These are phyloP conservation scores for Castanea crenata DNA, from an alignment of 306 rosid genomes.

Conservation along the genomic window DNA sequence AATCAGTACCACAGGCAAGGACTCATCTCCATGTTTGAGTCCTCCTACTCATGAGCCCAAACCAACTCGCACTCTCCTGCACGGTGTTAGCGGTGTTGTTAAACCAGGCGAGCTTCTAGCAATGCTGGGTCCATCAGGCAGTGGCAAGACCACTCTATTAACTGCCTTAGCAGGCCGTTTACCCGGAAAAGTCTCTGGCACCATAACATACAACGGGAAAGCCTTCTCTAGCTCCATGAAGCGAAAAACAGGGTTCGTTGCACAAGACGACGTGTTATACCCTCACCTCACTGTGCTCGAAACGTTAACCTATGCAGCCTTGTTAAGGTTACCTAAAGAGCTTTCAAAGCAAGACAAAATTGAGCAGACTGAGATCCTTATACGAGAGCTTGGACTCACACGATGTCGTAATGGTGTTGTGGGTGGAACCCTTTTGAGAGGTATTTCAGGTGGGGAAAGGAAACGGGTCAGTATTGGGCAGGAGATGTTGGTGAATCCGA, in stretches of 20 bases:
- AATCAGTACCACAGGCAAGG: slow-evolving; percentile 20
- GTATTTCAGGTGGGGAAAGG: slow-evolving; percentile 81
- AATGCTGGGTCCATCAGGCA: slow-evolving; percentile 91
- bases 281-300: slow-evolving; percentile 82
- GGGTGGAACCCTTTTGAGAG: slow-evolving; percentile 57
- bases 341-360: slow-evolving; percentile 51
- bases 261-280: slow-evolving; percentile 77
- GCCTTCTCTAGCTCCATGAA: slow-evolving; percentile 45
- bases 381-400: slow-evolving; percentile 57
- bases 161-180: slow-evolving; percentile 70
- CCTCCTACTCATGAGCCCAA: slow-evolving; percentile 26
- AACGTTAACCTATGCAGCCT: slow-evolving; percentile 62
- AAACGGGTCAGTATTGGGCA: slow-evolving; percentile 87
- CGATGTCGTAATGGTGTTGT: slow-evolving; percentile 53
- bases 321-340: slow-evolving; percentile 58
- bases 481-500: slow-evolving; percentile 85
- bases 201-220: slow-evolving; percentile 63
- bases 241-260: slow-evolving; percentile 68
- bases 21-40: slow-evolving; percentile 15
- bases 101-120: slow-evolving; percentile 75
- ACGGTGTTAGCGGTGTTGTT: slow-evolving; percentile 63
- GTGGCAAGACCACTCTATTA: slow-evolving; percentile 83
- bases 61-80: slow-evolving; percentile 41
- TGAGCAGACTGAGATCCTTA: slow-evolving; percentile 54
- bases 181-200: slow-evolving; percentile 60